phyloP scores from a whole-genome alignment of 2,329 filamentous ascomycete species.

The Xylariales sp. region DNA sequence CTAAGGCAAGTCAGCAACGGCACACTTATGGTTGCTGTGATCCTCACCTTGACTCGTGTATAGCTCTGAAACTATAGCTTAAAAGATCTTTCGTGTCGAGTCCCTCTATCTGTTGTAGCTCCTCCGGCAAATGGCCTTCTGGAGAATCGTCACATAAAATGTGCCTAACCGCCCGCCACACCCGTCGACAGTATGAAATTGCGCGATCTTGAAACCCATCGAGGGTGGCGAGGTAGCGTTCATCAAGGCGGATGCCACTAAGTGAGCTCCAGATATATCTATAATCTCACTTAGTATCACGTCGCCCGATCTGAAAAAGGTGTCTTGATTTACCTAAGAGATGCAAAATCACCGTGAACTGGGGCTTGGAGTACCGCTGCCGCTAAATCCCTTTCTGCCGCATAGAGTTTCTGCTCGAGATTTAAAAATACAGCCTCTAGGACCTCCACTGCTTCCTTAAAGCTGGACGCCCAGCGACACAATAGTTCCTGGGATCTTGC shows the following conservation, averaged over 20 bases:
- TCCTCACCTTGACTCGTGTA: slow-evolving; percentile 89
- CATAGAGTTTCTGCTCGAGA: slow-evolving; percentile 72
- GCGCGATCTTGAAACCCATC: slow-evolving; percentile 64
- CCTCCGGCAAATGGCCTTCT: slow-evolving; percentile 84
- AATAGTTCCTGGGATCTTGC: slow-evolving; percentile 80
- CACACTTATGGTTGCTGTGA: background rate
- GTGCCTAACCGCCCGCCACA: slow-evolving; percentile 81
- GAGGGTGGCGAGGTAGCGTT: slow-evolving; percentile 52
- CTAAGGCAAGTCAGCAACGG: slow-evolving; percentile 58
- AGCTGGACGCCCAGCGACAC: slow-evolving; percentile 65
- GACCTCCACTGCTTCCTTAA: slow-evolving; percentile 60
- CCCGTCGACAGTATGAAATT: slow-evolving; percentile 69
- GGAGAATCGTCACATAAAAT: slow-evolving; percentile 94
- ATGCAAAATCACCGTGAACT: slow-evolving; percentile 76
- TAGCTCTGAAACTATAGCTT: slow-evolving; percentile 92
- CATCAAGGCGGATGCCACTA: slow-evolving; percentile 55
- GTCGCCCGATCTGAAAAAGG: background rate
- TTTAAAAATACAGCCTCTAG: slow-evolving; percentile 68
- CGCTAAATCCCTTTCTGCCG: slow-evolving; percentile 74
- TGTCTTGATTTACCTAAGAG: slow-evolving; percentile 63
- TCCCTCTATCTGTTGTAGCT: slow-evolving; percentile 76
- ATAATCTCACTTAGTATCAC: slow-evolving; percentile 26
- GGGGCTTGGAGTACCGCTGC: slow-evolving; percentile 74
- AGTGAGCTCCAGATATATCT: slow-evolving; percentile 67
- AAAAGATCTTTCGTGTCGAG: slow-evolving; percentile 88